Evolutionary conservation across 2,329 filamentous ascomycete genomes (phyloP).

Genomic region (Fusarium sp.): DNA sequence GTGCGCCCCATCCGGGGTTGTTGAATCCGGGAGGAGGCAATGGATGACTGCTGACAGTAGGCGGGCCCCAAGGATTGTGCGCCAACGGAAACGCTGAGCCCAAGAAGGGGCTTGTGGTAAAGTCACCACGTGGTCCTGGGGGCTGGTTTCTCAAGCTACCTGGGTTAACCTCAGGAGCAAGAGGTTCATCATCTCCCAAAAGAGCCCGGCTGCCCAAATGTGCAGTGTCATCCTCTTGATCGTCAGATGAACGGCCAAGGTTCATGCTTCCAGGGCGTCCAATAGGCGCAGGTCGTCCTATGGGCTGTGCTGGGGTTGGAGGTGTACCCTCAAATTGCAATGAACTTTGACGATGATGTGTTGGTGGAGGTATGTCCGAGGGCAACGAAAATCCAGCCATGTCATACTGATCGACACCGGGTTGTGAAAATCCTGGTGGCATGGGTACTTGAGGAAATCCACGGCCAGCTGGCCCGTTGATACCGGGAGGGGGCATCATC

Average conservation of each 20-base stretch:
- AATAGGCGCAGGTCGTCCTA: slow-evolving; percentile 87
- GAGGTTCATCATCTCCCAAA: slow-evolving; percentile 79
- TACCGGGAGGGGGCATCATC: slow-evolving; percentile 67
- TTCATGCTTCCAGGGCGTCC: slow-evolving; percentile 85
- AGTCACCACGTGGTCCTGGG: slow-evolving; percentile 64
- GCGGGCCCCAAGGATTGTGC: slow-evolving; percentile 61
- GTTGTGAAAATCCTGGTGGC: slow-evolving; percentile 56
- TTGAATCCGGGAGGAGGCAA: slow-evolving; percentile 65
- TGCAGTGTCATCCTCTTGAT: slow-evolving; percentile 79
- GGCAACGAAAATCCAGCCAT: slow-evolving; percentile 54
- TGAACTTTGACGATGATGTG: slow-evolving; percentile 84
- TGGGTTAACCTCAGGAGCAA: slow-evolving; percentile 53
- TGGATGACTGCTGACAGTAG: slow-evolving; percentile 54
- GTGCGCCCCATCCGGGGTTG: slow-evolving; percentile 58
- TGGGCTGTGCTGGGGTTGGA: slow-evolving; percentile 75
- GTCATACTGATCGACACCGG: slow-evolving; percentile 52
- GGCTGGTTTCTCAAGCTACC: slow-evolving; percentile 64
- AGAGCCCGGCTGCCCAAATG: slow-evolving; percentile 94
- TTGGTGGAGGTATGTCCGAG: slow-evolving; percentile 53
- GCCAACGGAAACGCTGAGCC: slow-evolving; percentile 58
- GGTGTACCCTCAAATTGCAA: slow-evolving; percentile 74
- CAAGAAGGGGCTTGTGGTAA: slow-evolving; percentile 60
- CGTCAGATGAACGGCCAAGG: slow-evolving; percentile 65
- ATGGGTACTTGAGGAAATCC: slow-evolving; percentile 60
- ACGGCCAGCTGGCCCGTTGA: slow-evolving; percentile 62